These are phyloP conservation scores for Blastocystis sp. DNA, from an alignment of 352 stramenopile species.

Conservation along the genomic window DNA sequence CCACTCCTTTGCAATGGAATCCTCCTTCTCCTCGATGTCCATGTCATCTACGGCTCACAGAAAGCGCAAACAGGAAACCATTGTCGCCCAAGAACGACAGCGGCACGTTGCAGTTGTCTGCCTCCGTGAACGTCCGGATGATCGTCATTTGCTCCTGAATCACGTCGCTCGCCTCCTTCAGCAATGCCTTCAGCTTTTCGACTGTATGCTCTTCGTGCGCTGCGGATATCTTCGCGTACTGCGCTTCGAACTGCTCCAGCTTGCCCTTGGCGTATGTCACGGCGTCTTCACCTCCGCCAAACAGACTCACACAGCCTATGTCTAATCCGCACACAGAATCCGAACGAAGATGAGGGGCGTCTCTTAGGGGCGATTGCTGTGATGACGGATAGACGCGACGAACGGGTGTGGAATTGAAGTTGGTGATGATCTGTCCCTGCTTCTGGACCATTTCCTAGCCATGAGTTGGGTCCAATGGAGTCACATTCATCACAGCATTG, in stretches of 20 bases:
- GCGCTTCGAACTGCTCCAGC: conserved; percentile 58
- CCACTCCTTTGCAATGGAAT: neutral
- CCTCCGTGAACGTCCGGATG: conserved; percentile 1
- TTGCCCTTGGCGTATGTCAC: conserved; percentile 38
- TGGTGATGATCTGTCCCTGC: conserved; percentile 21
- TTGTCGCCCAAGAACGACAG: conserved; percentile 61
- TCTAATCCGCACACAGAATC: neutral
- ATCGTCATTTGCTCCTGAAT: conserved; percentile 58
- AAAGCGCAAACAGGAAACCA: no score
- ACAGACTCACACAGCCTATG: conserved; percentile 50
- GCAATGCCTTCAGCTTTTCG: conserved; percentile 33
- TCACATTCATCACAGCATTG: neutral
- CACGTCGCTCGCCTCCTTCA: conserved; percentile 56
- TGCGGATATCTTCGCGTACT: conserved; percentile 38
- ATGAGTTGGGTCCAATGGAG: neutral
- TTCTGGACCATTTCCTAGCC: conserved; percentile 42
- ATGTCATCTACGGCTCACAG: no score
- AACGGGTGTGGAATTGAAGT: conserved; percentile 38
- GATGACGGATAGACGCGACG: neutral
- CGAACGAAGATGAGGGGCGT: conserved; percentile 32
- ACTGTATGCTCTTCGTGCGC: conserved; percentile 21
- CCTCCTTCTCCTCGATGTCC: neutral
- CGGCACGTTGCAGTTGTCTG: neutral
- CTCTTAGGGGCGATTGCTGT: neutral
- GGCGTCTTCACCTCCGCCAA: conserved; percentile 57